Evolutionary conservation across 108 stramenopile species (phyloP).

Genomic region (Schizochytrium sp.): DNA sequence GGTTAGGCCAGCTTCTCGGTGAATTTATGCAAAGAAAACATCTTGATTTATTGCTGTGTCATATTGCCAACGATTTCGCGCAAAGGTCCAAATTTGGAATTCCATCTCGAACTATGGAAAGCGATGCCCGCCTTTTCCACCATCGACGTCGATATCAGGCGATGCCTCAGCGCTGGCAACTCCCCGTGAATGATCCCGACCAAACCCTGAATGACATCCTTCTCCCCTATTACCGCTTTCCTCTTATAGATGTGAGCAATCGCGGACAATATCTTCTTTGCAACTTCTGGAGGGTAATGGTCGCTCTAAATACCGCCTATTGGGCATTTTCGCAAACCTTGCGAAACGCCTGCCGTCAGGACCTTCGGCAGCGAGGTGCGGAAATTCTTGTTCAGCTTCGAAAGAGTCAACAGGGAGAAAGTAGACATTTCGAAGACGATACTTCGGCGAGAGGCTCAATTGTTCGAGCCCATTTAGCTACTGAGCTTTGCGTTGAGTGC

Average conservation of each 20-base stretch:
- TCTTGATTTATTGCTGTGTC: slow-evolving; percentile 26
- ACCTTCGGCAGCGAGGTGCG: background rate
- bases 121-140: background rate
- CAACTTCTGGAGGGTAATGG: background rate
- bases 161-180: background rate
- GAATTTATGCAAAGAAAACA: background rate
- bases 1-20: background rate
- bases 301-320: slow-evolving; percentile 12
- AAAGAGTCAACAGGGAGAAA: background rate
- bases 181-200: background rate
- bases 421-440: background rate
- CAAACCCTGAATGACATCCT: background rate
- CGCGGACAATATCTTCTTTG: background rate
- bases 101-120: slow-evolving; percentile 12
- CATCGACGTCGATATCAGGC: background rate
- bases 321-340: slow-evolving; percentile 29
- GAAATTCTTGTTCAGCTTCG: background rate
- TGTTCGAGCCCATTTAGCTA: background rate
- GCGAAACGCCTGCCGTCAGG: background rate
- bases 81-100: background rate
- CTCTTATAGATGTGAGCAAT: background rate
- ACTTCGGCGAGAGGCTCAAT: background rate
- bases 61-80: slow-evolving; percentile 7
- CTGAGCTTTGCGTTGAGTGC: slow-evolving; percentile 35
- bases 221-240: background rate